A percentile compares a stretch with the other conserved stretches of the same genome.
phyloP scores from a whole-genome alignment of 495 filamentous ascomycete genomes.

The Trichoderma gamsii region DNA sequence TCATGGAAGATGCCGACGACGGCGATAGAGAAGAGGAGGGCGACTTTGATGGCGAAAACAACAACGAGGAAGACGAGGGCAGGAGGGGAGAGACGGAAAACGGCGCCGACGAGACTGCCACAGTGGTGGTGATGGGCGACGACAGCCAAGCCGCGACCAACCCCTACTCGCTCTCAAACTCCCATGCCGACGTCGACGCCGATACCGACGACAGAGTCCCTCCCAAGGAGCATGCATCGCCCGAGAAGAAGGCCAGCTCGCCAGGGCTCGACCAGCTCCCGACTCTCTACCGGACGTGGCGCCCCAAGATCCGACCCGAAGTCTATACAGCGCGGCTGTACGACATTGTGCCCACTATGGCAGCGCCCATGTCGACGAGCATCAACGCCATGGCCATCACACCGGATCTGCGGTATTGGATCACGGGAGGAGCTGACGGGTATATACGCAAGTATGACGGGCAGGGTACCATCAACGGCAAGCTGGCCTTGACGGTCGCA shows the following conservation, averaged over 20 bases:
- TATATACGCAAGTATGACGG: constrained; percentile 96
- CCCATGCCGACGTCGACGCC: too few relatives aligned
- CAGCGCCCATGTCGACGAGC: constrained; percentile 89
- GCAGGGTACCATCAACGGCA: constrained; percentile 89
- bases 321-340: constrained; percentile 77
- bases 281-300: constrained; percentile 30
- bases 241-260: constrained; percentile 30
- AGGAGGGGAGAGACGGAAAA: constrained; percentile 2
- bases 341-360: constrained; percentile 95
- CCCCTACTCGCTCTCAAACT: too few relatives aligned
- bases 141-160: constrained; percentile 19
- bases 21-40: constrained; percentile 55
- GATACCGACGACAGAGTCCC: constrained; percentile 17
- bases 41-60: constrained; percentile 35
- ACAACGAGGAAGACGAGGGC: constrained; percentile 23
- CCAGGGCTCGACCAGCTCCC: constrained; percentile 23
- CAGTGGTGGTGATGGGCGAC: background rate
- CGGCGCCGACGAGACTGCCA: background rate
- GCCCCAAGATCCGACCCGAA: constrained; percentile 70
- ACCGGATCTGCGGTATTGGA: constrained; percentile 91
- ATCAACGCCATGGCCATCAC: constrained; percentile 91
- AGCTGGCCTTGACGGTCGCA: constrained; percentile 87
- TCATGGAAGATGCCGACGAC: constrained; percentile 57
- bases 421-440: constrained; percentile 88
- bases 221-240: constrained; percentile 25